Evolutionary conservation across 148 eudicot species (phyloP), one percentile per base, ranked within the genome.

Genomic region (Rhododendron molle): DNA sequence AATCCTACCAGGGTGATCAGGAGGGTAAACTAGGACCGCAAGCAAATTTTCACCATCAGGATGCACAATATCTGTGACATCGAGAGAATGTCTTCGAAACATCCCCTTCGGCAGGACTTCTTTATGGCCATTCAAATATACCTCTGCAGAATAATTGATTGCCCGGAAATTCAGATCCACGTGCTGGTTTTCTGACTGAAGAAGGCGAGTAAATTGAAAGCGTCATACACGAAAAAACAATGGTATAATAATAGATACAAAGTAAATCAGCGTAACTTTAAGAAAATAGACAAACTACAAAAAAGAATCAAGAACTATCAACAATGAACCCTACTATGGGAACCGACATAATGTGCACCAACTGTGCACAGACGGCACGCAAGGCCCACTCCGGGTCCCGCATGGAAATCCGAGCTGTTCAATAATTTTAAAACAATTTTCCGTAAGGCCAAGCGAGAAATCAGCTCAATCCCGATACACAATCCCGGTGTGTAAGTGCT

Each of bases 1-100:
- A 81, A 97, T 97, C 83, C 23, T 92, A 38, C 99, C 99, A 65
- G 99, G 99, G 88, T 97, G 96, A 89, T 97, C 99, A 89, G 99
- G 99, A 88, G 99, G 99, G 85, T 95, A 87, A 91, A 97, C 95
- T 65, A 97, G 86, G 85, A 97, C 98, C 84, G 98, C 99, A 83
- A 97, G 91, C 84, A 97, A 88, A 89, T 97, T 97, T 86, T 92
- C 90, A 86, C 96, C 95, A 79, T 87, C 91, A 74, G 98, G 92
- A 88, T 91, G 89, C 77, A 97, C 86, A 84, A 93, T 83, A 88
- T 95, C 92, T 38, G 98, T 95, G 83, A 95, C 88, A 85, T 95
- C 98, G 86, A 97, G 91, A 83, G 93, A 89, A 86, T 97, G 98
- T 86, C 99, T 93, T 60, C 98, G 92, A 88, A 97, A 97, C 99